Evolutionary conservation across 1,139 yeast genomes (phyloP).

Genomic region (Chernovozyma aurita): DNA sequence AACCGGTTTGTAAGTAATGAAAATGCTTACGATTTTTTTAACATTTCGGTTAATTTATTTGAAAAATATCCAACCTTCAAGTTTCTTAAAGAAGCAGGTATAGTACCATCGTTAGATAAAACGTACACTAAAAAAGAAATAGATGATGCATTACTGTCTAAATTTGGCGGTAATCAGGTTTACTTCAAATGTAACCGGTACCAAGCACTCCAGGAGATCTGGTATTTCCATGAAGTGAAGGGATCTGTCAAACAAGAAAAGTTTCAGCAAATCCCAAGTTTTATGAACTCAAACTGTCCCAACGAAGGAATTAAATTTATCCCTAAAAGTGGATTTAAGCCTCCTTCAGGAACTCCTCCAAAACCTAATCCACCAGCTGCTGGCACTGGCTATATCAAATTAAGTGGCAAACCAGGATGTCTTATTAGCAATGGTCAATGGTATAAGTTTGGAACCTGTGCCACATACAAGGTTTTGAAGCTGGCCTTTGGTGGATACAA

Average conservation of each 20-base stretch:
- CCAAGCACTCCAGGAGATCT: conserved; percentile 74
- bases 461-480: conserved; percentile 52
- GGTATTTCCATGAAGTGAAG: conserved; percentile 80
- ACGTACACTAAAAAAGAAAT: conserved; percentile 68
- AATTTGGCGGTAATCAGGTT: conserved; percentile 58
- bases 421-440: conserved; percentile 81
- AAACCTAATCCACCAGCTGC: conserved; percentile 31
- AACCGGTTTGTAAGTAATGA: conserved; percentile 32
- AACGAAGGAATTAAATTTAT: conserved; percentile 63
- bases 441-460: conserved; percentile 84
- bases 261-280: conserved; percentile 62
- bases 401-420: conserved; percentile 64
- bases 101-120: conserved; percentile 55
- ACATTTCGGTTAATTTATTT: conserved; percentile 60
- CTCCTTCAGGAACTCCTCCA: conserved; percentile 18
- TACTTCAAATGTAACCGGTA: conserved; percentile 67
- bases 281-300: conserved; percentile 61
- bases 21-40: conserved; percentile 77
- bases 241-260: conserved; percentile 70
- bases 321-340: conserved; percentile 57
- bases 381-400: conserved; percentile 40
- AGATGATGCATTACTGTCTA: conserved; percentile 53
- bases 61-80: conserved; percentile 65
- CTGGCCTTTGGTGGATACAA: conserved; percentile 72
- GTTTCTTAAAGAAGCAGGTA: conserved; percentile 64